phyloP scores from a whole-genome alignment of 2,329 filamentous ascomycete genomes.

The Aschersonia sp. region DNA sequence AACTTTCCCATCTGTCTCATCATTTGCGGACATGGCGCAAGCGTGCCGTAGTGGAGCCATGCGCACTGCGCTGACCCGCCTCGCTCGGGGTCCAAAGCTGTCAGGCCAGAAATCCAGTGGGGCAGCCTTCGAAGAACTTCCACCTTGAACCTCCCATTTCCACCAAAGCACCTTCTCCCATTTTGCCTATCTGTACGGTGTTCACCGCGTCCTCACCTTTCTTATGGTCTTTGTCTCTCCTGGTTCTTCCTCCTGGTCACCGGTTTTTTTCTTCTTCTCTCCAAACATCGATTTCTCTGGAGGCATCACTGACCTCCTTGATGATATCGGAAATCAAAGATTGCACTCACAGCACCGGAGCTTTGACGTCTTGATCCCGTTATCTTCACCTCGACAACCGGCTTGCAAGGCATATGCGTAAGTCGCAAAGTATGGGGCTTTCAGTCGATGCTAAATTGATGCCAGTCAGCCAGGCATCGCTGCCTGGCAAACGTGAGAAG shows the following conservation, averaged over 20 bases:
- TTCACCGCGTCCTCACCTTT: slow-evolving; percentile 2
- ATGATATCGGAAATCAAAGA: not conserved
- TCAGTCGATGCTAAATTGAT: too few relatives aligned
- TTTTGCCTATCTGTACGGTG: not conserved
- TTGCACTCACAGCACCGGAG: too few relatives aligned
- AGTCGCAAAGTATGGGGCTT: too few relatives aligned
- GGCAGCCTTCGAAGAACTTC: not conserved
- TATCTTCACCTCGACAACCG: too few relatives aligned
- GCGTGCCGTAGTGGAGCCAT: not conserved
- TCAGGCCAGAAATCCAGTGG: not conserved
- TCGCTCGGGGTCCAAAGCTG: not conserved
- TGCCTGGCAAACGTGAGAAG: too few relatives aligned
- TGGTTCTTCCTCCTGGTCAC: slow-evolving; percentile 26
- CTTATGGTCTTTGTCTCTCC: slow-evolving; percentile 18
- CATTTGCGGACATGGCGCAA: not conserved
- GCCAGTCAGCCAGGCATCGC: too few relatives aligned
- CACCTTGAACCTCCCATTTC: not conserved
- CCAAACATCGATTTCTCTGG: slow-evolving; percentile 9
- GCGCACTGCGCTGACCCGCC: not conserved
- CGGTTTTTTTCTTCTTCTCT: slow-evolving; percentile 14
- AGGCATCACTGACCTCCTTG: slow-evolving; percentile 9
- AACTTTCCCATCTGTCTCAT: too few relatives aligned
- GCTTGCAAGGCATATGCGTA: too few relatives aligned
- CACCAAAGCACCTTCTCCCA: not conserved
- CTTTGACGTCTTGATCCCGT: too few relatives aligned